Conservation (phyloP, 192 early-diverging fungal species). For the Ambispora gerdemannii region DNA sequence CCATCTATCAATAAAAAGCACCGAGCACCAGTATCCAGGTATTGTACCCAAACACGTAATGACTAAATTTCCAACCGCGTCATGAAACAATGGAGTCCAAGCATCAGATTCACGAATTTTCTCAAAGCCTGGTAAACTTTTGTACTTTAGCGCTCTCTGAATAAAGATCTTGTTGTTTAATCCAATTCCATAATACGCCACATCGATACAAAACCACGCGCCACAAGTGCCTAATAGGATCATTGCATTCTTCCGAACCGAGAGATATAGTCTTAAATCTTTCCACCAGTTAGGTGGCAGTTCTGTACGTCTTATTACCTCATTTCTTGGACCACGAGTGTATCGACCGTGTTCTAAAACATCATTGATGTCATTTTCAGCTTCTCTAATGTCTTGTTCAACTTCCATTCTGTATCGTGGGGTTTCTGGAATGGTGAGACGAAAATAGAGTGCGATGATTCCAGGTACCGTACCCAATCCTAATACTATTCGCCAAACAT, state of each 20-base stretch:
- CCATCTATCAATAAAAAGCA: conserved; percentile 80
- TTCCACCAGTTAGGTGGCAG: conserved; percentile 44
- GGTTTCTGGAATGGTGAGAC: conserved; percentile 78
- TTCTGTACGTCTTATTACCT: conserved; percentile 21
- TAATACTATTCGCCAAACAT: conserved; percentile 84
- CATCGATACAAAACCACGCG: conserved; percentile 78
- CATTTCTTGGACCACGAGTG: conserved; percentile 36
- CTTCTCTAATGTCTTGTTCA: conserved; percentile 50
- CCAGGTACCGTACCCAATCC: conserved; percentile 80
- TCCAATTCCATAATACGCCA: conserved; percentile 67
- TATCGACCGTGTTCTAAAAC: conserved; percentile 48
- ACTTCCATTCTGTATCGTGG: conserved; percentile 70
- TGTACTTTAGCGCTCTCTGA: conserved; percentile 65
- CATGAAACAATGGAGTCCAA: conserved; percentile 55
- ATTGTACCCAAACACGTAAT: conserved; percentile 82
- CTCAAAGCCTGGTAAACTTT: conserved; percentile 46
- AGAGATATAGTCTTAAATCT: conserved; percentile 73
- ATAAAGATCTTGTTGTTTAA: conserved; percentile 70
- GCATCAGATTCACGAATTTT: neutral
- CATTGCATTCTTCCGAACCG: conserved; percentile 75
- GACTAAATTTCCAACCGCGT: conserved; percentile 85
- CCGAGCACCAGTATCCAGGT: conserved; percentile 94
- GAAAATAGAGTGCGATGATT: conserved; percentile 75
- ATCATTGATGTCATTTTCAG: conserved; percentile 43
- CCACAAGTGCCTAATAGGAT: conserved; percentile 72